Evolutionary conservation across 495 filamentous ascomycete genomes (phyloP), one percentile per base, ranked within the genome.

Genomic region (Lepraria neglecta): DNA sequence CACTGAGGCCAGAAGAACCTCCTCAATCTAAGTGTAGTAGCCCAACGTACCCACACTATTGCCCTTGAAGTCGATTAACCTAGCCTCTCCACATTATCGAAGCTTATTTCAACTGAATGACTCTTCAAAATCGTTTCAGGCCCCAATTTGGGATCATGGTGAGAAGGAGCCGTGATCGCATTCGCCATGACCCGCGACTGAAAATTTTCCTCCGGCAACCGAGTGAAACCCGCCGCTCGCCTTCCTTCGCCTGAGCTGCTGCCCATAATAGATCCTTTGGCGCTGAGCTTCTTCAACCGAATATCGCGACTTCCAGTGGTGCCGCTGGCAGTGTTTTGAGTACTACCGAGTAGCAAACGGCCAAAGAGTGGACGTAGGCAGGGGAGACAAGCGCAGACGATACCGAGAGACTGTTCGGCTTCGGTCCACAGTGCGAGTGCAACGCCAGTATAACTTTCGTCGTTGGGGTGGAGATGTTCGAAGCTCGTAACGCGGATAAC

Each of bases 381-480:
- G 4, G 83, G 80, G 1, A 86, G 74, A 65, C 80, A 84, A 28
- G 78, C 76, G 61, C 81, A 85, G 53, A 77, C 78, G 10, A 85
- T 74, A 4, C 80, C 83, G 14, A 81, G 77, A 58, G 76, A 78
- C 4, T 83, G 74, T 68, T 87, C 82, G 52, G 81, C 73, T 43
- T 80, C 76, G 19, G 80, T 82, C 84, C 84, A 87, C 38, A 79
- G 75, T 0, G 79, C 79, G 1, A 77, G 75, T 56, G 80, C 74
- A 50, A 82, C 80, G 59, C 75, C 68, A 4, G 73, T 77, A 52
- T 84, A 78, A 0, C 62, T 80, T 42, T 69, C 78, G 69, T 74
- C 75, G 1, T 47, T 28, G 6, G 76, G 75, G 17, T 78, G 71
- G 62, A 84, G 76, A 59, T 77, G 80, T 64, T 83, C 79, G 47